Percentiles rank a stretch among this genome's conserved stretches.
Conservation (phyloP, 352 stramenopile genomes). For the Pythium insidiosum region DNA sequence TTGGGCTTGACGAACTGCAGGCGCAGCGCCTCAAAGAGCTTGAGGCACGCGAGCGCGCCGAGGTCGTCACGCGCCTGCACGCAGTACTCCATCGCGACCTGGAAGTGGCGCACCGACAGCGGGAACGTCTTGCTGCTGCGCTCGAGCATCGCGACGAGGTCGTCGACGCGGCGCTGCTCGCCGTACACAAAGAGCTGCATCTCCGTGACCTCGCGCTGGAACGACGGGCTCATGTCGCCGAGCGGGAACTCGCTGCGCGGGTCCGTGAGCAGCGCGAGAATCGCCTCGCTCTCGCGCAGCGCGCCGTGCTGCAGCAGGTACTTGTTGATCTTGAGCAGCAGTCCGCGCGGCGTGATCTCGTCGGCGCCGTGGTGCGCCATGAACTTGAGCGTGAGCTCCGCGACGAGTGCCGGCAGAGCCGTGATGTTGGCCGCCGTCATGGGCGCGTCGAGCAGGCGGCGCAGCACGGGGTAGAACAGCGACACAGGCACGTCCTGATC, state of each 20-base stretch:
- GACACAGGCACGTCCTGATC: constrained; percentile 22
- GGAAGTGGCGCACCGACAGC: constrained; percentile 50
- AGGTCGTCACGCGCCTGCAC: constrained; percentile 7
- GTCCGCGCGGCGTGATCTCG: constrained; percentile 20
- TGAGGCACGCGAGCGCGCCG: constrained; percentile 39
- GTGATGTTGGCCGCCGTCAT: not conserved
- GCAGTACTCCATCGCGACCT: constrained; percentile 67
- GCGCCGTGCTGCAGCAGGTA: constrained; percentile 31
- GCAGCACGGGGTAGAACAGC: constrained; percentile 27
- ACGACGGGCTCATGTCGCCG: constrained; percentile 39
- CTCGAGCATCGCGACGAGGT: constrained; percentile 39
- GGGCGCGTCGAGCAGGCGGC: constrained; percentile 22
- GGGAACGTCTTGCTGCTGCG: constrained; percentile 34
- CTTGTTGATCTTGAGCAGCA: constrained; percentile 40
- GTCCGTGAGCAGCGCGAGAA: constrained; percentile 40
- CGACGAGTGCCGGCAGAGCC: constrained; percentile 14
- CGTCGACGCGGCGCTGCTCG: constrained; percentile 33
- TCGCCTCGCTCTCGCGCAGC: constrained; percentile 33
- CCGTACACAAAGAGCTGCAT: constrained; percentile 67
- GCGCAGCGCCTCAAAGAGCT: constrained; percentile 68
- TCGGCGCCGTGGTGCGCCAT: constrained; percentile 36
- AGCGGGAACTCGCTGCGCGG: constrained; percentile 30
- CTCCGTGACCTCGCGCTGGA: constrained; percentile 62
- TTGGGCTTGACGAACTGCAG: constrained; percentile 73
- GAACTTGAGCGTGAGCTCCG: constrained; percentile 50